Conservation (phyloP, 106 monocot genomes). For the Dendrobium nobile region DNA sequence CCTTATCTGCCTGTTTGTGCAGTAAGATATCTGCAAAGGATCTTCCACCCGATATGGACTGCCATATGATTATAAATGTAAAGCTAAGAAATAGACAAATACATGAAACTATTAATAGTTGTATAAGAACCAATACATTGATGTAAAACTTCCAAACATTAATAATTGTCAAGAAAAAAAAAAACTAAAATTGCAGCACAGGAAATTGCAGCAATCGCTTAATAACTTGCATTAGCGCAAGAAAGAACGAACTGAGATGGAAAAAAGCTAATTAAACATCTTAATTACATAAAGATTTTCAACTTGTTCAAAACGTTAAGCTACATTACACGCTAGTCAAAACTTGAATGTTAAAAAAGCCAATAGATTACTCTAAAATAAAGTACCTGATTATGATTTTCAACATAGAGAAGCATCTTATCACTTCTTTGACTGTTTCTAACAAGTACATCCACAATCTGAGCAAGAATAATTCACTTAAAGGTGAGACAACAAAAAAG, state of each 20-base stretch:
- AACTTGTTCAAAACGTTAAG: neutral
- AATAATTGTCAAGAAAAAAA: neutral
- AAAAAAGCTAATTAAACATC: neutral
- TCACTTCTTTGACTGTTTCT: slow-evolving; percentile 31
- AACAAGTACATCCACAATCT: slow-evolving; percentile 69
- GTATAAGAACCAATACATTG: neutral
- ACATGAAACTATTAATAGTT: neutral
- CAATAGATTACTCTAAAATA: neutral
- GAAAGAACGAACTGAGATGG: neutral
- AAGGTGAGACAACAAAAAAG: neutral
- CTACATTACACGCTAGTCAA: neutral
- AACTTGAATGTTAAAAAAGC: neutral
- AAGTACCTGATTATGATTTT: slow-evolving; percentile 89
- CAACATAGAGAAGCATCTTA: slow-evolving; percentile 76
- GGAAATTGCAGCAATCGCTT: neutral
- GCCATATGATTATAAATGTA: slow-evolving; percentile 15
- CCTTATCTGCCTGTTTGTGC: slow-evolving; percentile 17
- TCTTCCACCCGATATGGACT: slow-evolving; percentile 92
- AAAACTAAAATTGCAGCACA: no score
- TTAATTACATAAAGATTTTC: neutral
- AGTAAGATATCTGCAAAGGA: slow-evolving; percentile 84
- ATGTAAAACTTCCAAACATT: neutral
- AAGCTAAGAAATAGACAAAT: neutral
- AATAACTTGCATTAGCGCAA: neutral
- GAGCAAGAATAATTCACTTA: slow-evolving; percentile 2